Evolutionary conservation across 805 yeast species (phyloP), one percentile per base, ranked within the genome.

Genomic region (Suhomyces emberorum): DNA sequence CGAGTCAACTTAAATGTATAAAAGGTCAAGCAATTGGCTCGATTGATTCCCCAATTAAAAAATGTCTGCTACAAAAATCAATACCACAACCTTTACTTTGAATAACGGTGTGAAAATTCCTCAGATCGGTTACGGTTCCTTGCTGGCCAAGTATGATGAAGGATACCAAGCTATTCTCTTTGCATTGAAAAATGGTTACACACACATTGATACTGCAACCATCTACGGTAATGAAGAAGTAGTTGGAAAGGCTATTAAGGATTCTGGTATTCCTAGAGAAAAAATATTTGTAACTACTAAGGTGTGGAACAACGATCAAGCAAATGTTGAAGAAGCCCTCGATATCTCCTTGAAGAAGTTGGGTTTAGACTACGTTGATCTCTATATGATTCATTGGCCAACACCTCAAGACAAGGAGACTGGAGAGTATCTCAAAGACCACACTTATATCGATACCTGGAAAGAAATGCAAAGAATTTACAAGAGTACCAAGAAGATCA

Each of bases 321-420:
- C 67, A 42, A 57, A 69, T 39, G 80, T 80, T 9, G 74, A 53
- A 23, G 63, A 54, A 15, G 83, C 83, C 8, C 59, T 85, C 27
- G 71, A 77, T 8, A 64, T 61, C 33, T 81, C 89, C 5, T 67
- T 86, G 51, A 49, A 70, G 47, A 77, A 80, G 51, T 67, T 86
- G 43, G 80, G 79, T 0, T 52, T 84, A 47, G 91, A 82, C 34
- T 87, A 87, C 51, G 82, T 87, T 35, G 95, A 87, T 55, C 64
- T 87, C 41, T 79, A 80, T 55, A 70, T 87, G 53, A 72, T 86
- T 56, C 95, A 87, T 61, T 87, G 95, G 95, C 95, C 95, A 4
- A 74, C 75, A 28, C 65, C 82, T 9, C 57, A 74, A 40, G 72
- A 69, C 35, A 59, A 69, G n/a, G 54, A 63, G 47, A 64, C 63